Percentiles rank a stretch among this genome's conserved stretches.
Conservation (phyloP, 257 asterid species). For the Solanum acaule region DNA sequence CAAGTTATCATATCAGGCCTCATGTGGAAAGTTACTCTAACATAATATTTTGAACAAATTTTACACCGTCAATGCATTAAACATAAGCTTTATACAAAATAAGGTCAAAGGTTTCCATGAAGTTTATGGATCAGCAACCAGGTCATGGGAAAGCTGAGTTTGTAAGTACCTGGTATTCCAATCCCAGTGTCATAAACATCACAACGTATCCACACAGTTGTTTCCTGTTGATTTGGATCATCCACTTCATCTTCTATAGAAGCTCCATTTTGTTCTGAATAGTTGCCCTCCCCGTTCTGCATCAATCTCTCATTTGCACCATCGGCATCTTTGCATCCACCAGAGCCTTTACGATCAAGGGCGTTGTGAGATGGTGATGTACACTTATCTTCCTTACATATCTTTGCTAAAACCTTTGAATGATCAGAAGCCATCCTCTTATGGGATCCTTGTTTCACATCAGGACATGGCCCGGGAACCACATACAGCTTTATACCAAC, state of each 20-base stretch:
- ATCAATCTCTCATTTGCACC: constrained; percentile 4
- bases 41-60: background rate
- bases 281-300: constrained; percentile 6
- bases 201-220: constrained; percentile 68
- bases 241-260: constrained; percentile 24
- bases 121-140: background rate
- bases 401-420: constrained; percentile 1
- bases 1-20: background rate
- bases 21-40: background rate
- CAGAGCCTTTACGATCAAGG: background rate
- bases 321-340: background rate
- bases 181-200: constrained; percentile 87
- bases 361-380: constrained; percentile 9
- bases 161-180: constrained; percentile 74
- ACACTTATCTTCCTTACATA: constrained; percentile 18
- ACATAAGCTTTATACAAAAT: background rate
- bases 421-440: constrained; percentile 9
- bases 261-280: constrained; percentile 10
- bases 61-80: background rate
- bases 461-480: constrained; percentile 33
- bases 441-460: constrained; percentile 15
- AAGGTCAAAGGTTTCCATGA: background rate
- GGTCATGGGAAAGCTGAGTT: background rate
- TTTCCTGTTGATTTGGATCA: constrained; percentile 24
- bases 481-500: constrained; percentile 74